Evolutionary conservation across 352 stramenopile genomes (phyloP).

Genomic region (Phytopythium montanum): DNA sequence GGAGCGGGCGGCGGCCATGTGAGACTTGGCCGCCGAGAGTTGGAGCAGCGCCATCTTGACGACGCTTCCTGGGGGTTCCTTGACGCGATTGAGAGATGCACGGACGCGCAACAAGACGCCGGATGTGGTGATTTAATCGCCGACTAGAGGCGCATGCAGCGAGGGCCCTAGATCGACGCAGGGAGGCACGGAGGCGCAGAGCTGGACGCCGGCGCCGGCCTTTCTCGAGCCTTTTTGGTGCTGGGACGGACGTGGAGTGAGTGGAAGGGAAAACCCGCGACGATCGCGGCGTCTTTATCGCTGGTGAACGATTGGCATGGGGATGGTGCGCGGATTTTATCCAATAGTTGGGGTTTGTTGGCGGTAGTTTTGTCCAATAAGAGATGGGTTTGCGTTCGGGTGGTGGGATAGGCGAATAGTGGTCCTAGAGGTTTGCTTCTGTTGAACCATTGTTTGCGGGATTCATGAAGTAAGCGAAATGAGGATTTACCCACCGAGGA

Average conservation of each 20-base stretch:
- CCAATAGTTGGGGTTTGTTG: neutral
- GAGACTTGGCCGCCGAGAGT: slow-evolving; percentile 11
- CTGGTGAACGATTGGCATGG: slow-evolving; percentile 9
- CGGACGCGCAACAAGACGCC: neutral
- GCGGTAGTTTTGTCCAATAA: neutral
- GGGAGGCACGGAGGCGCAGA: neutral
- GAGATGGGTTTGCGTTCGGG: neutral
- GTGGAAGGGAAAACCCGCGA: neutral
- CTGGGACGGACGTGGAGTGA: neutral
- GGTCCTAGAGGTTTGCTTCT: neutral
- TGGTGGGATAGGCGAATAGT: neutral
- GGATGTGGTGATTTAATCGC: neutral
- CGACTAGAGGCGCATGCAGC: neutral
- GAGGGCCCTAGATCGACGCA: slow-evolving; percentile 2
- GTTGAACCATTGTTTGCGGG: neutral
- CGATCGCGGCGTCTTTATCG: neutral
- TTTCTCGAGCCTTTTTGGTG: slow-evolving; percentile 4
- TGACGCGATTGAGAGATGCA: neutral
- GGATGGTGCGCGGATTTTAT: neutral
- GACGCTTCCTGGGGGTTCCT: neutral
- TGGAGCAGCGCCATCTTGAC: neutral
- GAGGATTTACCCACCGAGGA: neutral
- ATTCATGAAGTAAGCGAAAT: neutral
- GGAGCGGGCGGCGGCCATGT: slow-evolving; percentile 8
- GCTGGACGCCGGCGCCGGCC: neutral